These are phyloP conservation scores for Nothomitra cinnamomea DNA, from an alignment of 2,329 filamentous ascomycete species.

Conservation along the genomic window DNA sequence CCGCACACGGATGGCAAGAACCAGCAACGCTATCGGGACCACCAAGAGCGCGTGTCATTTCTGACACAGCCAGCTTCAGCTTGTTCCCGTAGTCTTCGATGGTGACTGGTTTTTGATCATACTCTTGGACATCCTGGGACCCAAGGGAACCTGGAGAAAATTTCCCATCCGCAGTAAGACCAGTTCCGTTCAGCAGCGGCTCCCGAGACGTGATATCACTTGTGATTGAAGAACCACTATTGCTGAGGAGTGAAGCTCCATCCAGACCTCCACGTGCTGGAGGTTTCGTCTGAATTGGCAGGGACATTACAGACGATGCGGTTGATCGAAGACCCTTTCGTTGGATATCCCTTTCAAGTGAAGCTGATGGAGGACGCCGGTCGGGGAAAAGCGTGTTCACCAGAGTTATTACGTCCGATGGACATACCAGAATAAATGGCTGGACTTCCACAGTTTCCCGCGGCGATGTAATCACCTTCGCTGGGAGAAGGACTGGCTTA, in stretches of 20 bases:
- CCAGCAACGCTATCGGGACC: slow-evolving; percentile 45
- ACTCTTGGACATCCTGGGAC: slow-evolving; percentile 9
- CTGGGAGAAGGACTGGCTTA: slow-evolving; percentile 47
- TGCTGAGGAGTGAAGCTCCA: slow-evolving; percentile 53
- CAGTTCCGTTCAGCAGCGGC: slow-evolving; percentile 35
- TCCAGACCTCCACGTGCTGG: slow-evolving; percentile 37
- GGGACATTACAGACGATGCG: slow-evolving; percentile 30
- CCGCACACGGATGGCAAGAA: slow-evolving; percentile 60
- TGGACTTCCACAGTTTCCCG: slow-evolving; percentile 64
- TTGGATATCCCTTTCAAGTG: slow-evolving; percentile 29
- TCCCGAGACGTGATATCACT: slow-evolving; percentile 56
- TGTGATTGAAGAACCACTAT: slow-evolving; percentile 53
- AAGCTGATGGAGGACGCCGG: slow-evolving; percentile 42
- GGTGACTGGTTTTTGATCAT: slow-evolving; percentile 9
- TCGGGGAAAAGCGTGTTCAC: slow-evolving; percentile 75
- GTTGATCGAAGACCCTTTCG: slow-evolving; percentile 28
- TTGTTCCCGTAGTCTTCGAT: slow-evolving; percentile 28
- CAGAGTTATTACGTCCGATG: slow-evolving; percentile 62
- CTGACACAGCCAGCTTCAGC: slow-evolving; percentile 49
- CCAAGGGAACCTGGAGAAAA: slow-evolving; percentile 40
- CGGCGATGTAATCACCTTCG: slow-evolving; percentile 53
- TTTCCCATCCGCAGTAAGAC: slow-evolving; percentile 11
- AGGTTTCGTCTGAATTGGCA: slow-evolving; percentile 33
- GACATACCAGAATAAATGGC: slow-evolving; percentile 63
- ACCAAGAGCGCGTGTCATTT: slow-evolving; percentile 48